phyloP scores from a whole-genome alignment of 2,329 filamentous ascomycete genomes.

The Sporothrix mexicana region DNA sequence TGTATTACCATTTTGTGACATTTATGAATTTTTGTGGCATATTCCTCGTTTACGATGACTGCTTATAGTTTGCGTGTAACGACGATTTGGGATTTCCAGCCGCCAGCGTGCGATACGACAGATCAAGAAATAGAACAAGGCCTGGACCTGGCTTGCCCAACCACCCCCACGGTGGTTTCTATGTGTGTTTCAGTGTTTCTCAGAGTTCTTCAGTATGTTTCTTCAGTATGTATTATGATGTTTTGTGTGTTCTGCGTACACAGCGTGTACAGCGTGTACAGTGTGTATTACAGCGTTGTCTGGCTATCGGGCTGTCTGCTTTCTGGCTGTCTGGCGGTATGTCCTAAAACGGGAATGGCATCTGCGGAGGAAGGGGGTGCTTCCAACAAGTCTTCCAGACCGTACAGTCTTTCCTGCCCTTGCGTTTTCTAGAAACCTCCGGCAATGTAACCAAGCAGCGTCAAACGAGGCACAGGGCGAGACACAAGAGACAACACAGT shows the following conservation, averaged over 20 bases:
- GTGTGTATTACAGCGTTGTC: not conserved
- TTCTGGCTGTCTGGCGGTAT: not conserved
- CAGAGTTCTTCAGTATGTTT: no score
- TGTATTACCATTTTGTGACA: no score
- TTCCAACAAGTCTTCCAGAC: not conserved
- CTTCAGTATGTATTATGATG: no score
- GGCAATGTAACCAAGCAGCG: conserved; percentile 12
- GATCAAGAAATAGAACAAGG: not conserved
- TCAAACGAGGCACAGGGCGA: conserved; percentile 23
- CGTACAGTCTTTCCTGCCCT: not conserved
- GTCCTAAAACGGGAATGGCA: conserved; percentile 10
- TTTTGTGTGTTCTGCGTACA: not conserved
- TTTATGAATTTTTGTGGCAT: not conserved
- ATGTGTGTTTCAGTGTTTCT: not conserved
- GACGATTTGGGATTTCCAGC: not conserved
- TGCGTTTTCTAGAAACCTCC: conserved; percentile 27
- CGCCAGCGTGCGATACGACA: conserved; percentile 16
- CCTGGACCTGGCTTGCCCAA: not conserved
- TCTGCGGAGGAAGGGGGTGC: not conserved
- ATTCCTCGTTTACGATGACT: conserved; percentile 17
- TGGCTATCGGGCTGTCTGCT: not conserved
- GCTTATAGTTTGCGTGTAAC: conserved; percentile 20
- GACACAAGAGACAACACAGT: not conserved
- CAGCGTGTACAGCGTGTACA: not conserved
- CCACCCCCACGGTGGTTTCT: not conserved